Percentiles rank a stretch among this genome's conserved stretches.
These are phyloP conservation scores for Glycine latifolia DNA, from an alignment of 306 rosid genomes.

Conservation along the genomic window DNA sequence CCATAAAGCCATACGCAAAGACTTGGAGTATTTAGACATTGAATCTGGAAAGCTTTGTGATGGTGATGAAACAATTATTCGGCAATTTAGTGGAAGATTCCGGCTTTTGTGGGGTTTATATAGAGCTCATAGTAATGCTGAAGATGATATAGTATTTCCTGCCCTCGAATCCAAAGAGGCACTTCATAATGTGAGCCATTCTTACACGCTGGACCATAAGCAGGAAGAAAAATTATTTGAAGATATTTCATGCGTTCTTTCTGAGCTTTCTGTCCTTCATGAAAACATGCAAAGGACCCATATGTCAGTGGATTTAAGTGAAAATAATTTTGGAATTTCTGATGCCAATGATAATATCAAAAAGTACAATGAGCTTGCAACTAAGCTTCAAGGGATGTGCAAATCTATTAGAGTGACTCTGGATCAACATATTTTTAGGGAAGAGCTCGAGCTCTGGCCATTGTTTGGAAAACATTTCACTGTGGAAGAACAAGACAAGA, in stretches of 20 bases:
- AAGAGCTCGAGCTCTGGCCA: constrained; percentile 98
- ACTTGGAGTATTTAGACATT: constrained; percentile 94
- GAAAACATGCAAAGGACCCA: constrained; percentile 63
- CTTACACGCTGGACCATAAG: constrained; percentile 93
- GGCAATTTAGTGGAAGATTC: constrained; percentile 90
- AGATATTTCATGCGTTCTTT: constrained; percentile 84
- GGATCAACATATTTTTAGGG: constrained; percentile 97
- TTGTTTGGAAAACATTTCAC: constrained; percentile 92
- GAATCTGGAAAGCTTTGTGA: constrained; percentile 97
- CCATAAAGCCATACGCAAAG: constrained; percentile 97
- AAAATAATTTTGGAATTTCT: constrained; percentile 51
- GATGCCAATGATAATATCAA: constrained; percentile 51
- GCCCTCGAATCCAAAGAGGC: constrained; percentile 98
- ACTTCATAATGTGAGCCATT: constrained; percentile 97
- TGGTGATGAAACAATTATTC: constrained; percentile 76
- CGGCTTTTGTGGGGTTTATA: constrained; percentile 98
- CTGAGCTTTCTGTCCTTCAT: constrained; percentile 86
- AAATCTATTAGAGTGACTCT: constrained; percentile 90
- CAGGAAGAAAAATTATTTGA: constrained; percentile 94
- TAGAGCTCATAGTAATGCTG: constrained; percentile 99
- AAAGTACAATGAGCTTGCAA: constrained; percentile 86
- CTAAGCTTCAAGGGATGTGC: constrained; percentile 99
- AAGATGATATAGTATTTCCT: constrained; percentile 97
- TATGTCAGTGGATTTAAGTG: constrained; percentile 54
- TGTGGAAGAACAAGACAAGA: constrained; percentile 97